These are phyloP conservation scores for Diaporthe helianthi DNA, from an alignment of 2,329 filamentous ascomycete species.

Conservation along the genomic window DNA sequence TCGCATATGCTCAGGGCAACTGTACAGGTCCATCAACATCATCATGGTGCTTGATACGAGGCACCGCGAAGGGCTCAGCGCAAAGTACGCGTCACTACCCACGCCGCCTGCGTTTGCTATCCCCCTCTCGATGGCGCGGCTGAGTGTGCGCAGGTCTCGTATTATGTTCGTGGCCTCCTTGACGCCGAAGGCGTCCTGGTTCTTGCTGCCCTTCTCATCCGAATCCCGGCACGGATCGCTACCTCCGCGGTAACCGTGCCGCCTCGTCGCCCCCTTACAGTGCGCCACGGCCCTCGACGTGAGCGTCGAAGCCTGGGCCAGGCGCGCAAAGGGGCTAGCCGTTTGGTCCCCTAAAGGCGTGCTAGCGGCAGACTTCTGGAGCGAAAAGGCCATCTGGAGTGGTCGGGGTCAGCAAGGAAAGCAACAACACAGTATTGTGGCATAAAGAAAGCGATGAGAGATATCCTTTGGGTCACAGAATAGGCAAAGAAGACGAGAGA, in stretches of 20 bases:
- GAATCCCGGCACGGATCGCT: background rate
- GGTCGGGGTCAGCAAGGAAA: too few species aligned
- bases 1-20: constrained; percentile 41
- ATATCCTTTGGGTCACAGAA: too few species aligned
- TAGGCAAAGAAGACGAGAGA: too few species aligned
- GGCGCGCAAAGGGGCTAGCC: constrained; percentile 56
- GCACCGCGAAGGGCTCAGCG: constrained; percentile 35
- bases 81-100: constrained; percentile 27
- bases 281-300: constrained; percentile 45
- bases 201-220: background rate
- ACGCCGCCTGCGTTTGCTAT: constrained; percentile 20
- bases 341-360: constrained; percentile 54
- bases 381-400: constrained; percentile 37
- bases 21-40: constrained; percentile 48
- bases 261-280: constrained; percentile 37
- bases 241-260: background rate
- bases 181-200: constrained; percentile 35
- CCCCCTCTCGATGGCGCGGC: constrained; percentile 32
- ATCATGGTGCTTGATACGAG: constrained; percentile 37
- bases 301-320: constrained; percentile 50
- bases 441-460: too few species aligned
- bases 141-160: constrained; percentile 34
- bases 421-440: too few species aligned
- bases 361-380: constrained; percentile 45
- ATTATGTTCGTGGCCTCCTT: constrained; percentile 36